Conservation (phyloP, 257 asterid species). For the Catharanthus roseus region DNA sequence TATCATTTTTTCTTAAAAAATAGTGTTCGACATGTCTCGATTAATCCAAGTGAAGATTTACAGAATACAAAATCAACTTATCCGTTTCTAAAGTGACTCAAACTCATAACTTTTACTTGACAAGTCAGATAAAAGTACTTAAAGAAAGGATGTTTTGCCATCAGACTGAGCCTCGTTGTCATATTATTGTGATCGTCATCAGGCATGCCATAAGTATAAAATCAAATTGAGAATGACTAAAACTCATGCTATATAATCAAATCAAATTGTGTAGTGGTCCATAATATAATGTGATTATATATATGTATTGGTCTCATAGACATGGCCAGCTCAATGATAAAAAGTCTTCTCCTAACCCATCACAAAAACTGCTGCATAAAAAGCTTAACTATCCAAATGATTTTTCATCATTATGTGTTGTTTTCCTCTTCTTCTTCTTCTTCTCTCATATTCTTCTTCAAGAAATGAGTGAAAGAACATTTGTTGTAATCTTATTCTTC, state of each 20-base stretch:
- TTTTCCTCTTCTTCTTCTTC: too few species aligned
- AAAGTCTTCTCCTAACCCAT: slow-evolving; percentile 23
- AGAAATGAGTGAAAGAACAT: slow-evolving; percentile 63
- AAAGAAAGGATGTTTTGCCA: too few species aligned
- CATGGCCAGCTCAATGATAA: slow-evolving; percentile 59
- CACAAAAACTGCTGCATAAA: slow-evolving; percentile 20
- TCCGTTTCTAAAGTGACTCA: too few species aligned
- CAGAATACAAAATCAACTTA: too few species aligned
- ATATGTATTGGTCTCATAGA: slow-evolving; percentile 21
- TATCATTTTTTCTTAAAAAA: too few species aligned
- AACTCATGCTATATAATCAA: background rate
- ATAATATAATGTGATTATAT: slow-evolving; percentile 15
- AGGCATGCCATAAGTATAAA: too few species aligned
- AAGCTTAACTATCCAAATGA: background rate
- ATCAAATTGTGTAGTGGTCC: slow-evolving; percentile 16
- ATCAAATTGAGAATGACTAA: background rate
- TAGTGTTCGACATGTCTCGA: too few species aligned
- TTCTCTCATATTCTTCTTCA: slow-evolving; percentile 8
- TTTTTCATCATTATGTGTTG: slow-evolving; percentile 20
- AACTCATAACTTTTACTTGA: too few species aligned
- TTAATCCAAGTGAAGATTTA: too few species aligned
- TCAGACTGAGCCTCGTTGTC: too few species aligned
- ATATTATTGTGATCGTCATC: too few species aligned
- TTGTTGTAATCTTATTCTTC: slow-evolving; percentile 50
- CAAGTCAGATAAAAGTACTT: too few species aligned